Percentiles rank a stretch among this genome's conserved stretches.
phyloP scores from a whole-genome alignment of 495 filamentous ascomycete species.

The Podospora fimiseda region DNA sequence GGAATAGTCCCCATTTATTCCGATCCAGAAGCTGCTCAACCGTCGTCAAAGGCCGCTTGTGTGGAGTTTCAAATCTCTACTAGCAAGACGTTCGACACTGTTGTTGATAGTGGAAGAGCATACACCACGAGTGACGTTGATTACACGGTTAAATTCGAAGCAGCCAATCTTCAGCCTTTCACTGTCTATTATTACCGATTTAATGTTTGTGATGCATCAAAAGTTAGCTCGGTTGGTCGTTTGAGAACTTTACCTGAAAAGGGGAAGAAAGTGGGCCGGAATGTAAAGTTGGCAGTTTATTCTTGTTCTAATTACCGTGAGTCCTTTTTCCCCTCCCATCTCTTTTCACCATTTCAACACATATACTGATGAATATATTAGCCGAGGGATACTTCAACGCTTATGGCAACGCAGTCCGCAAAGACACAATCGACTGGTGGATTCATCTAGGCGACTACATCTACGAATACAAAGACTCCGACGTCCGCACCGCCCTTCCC shows the following conservation, averaged over 20 bases:
- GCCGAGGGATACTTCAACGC: slow-evolving; percentile 54
- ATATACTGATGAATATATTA: too few relatives aligned
- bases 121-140: slow-evolving; percentile 64
- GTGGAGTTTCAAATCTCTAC: slow-evolving; percentile 46
- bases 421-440: slow-evolving; percentile 62
- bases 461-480: slow-evolving; percentile 52
- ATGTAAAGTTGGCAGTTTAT: slow-evolving; percentile 49
- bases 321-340: slow-evolving; percentile 25
- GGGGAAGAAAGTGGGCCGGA: slow-evolving; percentile 29
- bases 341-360: slow-evolving; percentile 6
- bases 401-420: slow-evolving; percentile 58
- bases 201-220: slow-evolving; percentile 44
- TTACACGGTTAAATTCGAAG: slow-evolving; percentile 66
- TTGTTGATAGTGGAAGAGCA: slow-evolving; percentile 31
- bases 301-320: slow-evolving; percentile 55
- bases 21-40: slow-evolving; percentile 31
- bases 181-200: slow-evolving; percentile 58
- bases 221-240: slow-evolving; percentile 41
- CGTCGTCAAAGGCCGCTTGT: slow-evolving; percentile 49
- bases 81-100: slow-evolving; percentile 27
- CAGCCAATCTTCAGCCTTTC: slow-evolving; percentile 50
- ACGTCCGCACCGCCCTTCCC: slow-evolving; percentile 49
- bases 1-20: slow-evolving; percentile 51
- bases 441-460: slow-evolving; percentile 64
- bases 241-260: slow-evolving; percentile 49